A percentile compares a stretch with the other conserved stretches of the same genome.
These are phyloP conservation scores for Fusarium udum DNA, from an alignment of 2,329 filamentous ascomycete species.

Conservation along the genomic window DNA sequence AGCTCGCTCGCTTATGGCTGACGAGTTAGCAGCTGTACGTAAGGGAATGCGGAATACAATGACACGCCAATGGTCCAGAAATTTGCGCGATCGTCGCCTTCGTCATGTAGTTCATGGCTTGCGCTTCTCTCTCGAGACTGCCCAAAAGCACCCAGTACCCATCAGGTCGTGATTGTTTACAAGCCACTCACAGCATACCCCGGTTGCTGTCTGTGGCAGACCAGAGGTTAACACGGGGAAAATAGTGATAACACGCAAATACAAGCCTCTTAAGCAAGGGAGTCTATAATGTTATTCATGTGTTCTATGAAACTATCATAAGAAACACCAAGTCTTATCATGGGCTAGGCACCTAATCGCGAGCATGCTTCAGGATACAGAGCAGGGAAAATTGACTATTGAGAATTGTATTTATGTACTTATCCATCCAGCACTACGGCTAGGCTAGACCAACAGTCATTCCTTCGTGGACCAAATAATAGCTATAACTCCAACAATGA, in stretches of 20 bases:
- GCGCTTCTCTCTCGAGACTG: background rate
- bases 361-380: background rate
- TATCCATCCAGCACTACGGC: background rate
- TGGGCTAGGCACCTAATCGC: background rate
- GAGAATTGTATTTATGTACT: constrained; percentile 1
- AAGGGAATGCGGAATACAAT: background rate
- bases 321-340: background rate
- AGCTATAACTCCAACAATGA: constrained; percentile 29
- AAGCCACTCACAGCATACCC: background rate
- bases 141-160: background rate
- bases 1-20: background rate
- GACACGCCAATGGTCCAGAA: background rate
- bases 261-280: background rate
- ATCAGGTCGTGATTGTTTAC: background rate
- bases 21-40: background rate
- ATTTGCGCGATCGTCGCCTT: background rate
- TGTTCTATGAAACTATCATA: background rate
- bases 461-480: constrained; percentile 17
- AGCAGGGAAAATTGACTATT: background rate
- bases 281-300: background rate
- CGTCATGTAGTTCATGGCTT: background rate
- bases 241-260: background rate
- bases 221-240: background rate
- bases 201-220: background rate
- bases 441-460: background rate